Evolutionary conservation across 305 asterid species (phyloP), one percentile per base, ranked within the genome.

Genomic region (Solanum hybrid): DNA sequence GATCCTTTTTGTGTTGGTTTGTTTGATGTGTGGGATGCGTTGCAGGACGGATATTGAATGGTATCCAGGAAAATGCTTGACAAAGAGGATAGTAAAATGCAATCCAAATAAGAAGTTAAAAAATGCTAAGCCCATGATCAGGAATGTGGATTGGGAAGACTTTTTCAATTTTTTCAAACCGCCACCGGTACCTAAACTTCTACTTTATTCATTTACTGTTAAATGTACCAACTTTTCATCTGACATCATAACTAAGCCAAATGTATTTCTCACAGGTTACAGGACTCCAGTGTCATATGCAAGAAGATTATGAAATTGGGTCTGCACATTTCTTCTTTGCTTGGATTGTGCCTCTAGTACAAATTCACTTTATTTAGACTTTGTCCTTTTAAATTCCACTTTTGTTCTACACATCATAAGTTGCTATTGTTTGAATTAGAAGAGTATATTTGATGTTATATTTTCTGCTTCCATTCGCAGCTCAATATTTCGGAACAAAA

Each of bases 141-240:
- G 94, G 91, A 94, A 94, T 78, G 94, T 94, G 88, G 92, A 93
- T 73, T 94, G 98, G 61, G 95, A 92, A 14, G 95, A 96, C 80
- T 96, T 95, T 92, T 96, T 94, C 92, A 93, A 95, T 91, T 95
- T 95, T 91, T 95, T 94, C 90, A 92, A 89, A 87, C 98, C 94
- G 64, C 96, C 95, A 35, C 95, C 87, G 89, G 93, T 95, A 75
- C 98, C 98, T 1, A 96, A 51, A 12, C 40, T 86, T 86, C 4
- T 8, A 35, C 29, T 26, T 86, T 24, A 20, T 67, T 26, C 51
- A 20, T 35, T 67, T 86, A 34, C 28, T 77, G 29, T 35, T 77
- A 77, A 20, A 77, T 77, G 18, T 77, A 77, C 84, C 12, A 35
- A 77, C 51, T 35, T 77, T 34, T 34, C 84, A 77, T 77, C 84